Evolutionary conservation across 1,139 yeast genomes (phyloP).

Genomic region (Diutina sp.): DNA sequence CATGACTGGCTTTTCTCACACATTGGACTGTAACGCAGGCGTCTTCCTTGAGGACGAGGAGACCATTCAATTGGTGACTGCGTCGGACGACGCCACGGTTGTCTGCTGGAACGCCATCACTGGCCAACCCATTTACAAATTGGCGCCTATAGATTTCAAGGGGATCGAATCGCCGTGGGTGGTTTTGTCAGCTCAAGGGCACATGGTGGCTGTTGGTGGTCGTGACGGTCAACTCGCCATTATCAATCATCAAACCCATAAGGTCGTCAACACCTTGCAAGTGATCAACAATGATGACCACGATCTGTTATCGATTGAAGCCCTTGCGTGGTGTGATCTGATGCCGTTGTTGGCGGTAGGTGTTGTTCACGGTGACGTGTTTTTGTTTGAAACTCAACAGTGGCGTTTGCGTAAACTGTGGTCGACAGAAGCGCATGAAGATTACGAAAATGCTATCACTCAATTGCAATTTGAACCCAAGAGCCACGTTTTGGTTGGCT

Average conservation of each 20-base stretch:
- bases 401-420: conserved; percentile 77
- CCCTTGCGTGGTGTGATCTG: conserved; percentile 66
- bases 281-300: conserved; percentile 53
- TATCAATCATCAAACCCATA: conserved; percentile 62
- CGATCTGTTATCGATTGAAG: conserved; percentile 68
- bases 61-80: conserved; percentile 49
- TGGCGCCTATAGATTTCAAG: conserved; percentile 49
- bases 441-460: conserved; percentile 64
- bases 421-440: conserved; percentile 18
- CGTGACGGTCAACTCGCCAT: conserved; percentile 77
- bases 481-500: conserved; percentile 48
- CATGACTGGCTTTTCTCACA: conserved; percentile 74
- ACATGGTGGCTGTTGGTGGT: conserved; percentile 62
- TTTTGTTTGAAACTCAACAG: conserved; percentile 68
- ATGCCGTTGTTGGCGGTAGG: conserved; percentile 66
- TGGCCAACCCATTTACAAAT: conserved; percentile 51
- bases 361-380: conserved; percentile 74
- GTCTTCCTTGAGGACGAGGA: conserved; percentile 54
- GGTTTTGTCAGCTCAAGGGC: conserved; percentile 35
- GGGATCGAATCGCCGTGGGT: conserved; percentile 86
- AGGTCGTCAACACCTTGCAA: conserved; percentile 49
- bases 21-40: conserved; percentile 69
- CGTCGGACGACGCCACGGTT: conserved; percentile 80
- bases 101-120: conserved; percentile 88
- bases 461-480: conserved; percentile 54